These are phyloP conservation scores for Bruguiera gymnorhiza DNA, from an alignment of 345 rosid genomes.

Conservation along the genomic window DNA sequence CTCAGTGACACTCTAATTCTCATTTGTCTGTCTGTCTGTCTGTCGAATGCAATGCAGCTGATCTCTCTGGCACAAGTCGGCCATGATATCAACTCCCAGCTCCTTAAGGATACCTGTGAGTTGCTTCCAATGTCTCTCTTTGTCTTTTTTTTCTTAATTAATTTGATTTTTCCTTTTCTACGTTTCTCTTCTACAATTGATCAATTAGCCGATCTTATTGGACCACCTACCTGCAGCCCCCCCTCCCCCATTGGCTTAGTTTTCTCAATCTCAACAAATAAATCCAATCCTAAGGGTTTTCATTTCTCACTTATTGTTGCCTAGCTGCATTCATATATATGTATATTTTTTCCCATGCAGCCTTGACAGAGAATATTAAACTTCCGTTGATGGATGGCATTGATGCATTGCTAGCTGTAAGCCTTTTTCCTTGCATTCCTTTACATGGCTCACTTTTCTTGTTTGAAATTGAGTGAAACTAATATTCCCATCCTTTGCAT, in stretches of 20 bases:
- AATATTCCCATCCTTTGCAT: background rate
- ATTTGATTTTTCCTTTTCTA: background rate
- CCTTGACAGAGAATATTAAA: constrained; percentile 37
- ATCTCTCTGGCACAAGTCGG: constrained; percentile 85
- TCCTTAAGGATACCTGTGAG: constrained; percentile 47
- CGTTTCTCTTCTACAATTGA: background rate
- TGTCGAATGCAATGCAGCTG: constrained; percentile 36
- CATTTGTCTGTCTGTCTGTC: background rate
- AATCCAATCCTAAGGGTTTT: no score
- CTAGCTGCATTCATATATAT: no score
- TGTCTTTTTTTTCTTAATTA: background rate
- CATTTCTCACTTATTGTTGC: no score
- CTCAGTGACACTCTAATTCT: background rate
- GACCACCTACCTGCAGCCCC: no score
- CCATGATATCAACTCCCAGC: constrained; percentile 50
- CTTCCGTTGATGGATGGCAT: constrained; percentile 74
- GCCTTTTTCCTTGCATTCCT: constrained; percentile 9
- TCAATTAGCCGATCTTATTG: no score
- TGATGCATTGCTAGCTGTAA: constrained; percentile 42
- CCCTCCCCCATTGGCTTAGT: no score
- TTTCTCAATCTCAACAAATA: no score
- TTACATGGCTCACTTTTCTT: background rate
- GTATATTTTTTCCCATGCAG: constrained; percentile 23
- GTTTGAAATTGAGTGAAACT: no score
- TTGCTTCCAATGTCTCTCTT: constrained; percentile 13